Base-by-base conservation (phyloP, 2,329 filamentous ascomycete genomes). In the Lachnellula occidentalis region DNA sequence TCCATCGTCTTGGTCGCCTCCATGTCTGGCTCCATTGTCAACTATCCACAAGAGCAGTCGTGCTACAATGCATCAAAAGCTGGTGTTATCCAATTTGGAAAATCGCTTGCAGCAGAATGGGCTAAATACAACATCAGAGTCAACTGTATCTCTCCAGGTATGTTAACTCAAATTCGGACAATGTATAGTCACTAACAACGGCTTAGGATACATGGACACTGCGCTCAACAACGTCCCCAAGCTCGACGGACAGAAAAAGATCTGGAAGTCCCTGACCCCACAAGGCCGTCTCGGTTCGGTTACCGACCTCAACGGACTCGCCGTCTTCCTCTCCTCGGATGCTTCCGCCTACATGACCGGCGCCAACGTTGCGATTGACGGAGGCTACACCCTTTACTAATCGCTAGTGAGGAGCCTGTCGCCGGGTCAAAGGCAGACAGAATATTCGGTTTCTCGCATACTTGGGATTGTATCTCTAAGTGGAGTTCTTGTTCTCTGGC, bases 41-140 rank as follows among this genome's bases (percentile, higher is more conserved):
- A 92, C 81, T 91, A 85, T 76, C 88, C 88, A 6, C 88, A 92
- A 74, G 86, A 90, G 75, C 88, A 92, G 74, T 83, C 78, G 46
- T 88, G 85, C 73, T 92, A 92, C 81, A 92, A 92, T 67, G 87
- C 87, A 31, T 89, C 86, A 72, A 92, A 92, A 80, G 87, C 88
- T 15, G 88, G 84, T 64, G 86, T 91, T 37, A 81, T 90, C 61
- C 85, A 89, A 73, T 80, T 92, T 51, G 86, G 83, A 72, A 90
- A 88, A 76, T 90, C 87, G 3, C 81, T 94, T 22, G 88, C 87
- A 43, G 87, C 88, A 53, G 89, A 94, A 74, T 92, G 89, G 88
- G 87, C 88, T 66, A 87, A 88, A 73, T 80, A 90, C 72, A 78
- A 80, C 64, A 90, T 92, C 68, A 85, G 88, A 37, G 88, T 92